Percentiles rank a stretch among this genome's conserved stretches.
phyloP scores from a whole-genome alignment of 179 eudicot genomes.

The Silene vulgaris region DNA sequence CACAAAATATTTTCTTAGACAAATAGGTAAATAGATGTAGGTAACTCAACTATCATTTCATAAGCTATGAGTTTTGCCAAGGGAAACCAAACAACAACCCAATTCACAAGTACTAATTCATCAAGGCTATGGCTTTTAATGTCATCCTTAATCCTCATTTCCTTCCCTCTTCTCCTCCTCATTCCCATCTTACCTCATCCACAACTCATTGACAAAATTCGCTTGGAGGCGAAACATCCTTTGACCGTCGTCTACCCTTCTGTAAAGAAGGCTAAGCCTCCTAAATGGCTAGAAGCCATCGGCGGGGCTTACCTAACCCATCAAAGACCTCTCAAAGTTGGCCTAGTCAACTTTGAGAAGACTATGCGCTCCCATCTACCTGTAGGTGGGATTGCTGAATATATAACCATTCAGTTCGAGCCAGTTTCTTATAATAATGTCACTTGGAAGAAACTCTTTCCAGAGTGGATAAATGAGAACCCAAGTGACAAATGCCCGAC shows the following conservation, averaged over 20 bases:
- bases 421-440: conserved; percentile 21
- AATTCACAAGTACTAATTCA: conserved; percentile 1
- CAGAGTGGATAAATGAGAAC: conserved; percentile 49
- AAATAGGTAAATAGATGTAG: neutral
- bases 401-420: conserved; percentile 31
- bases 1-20: neutral
- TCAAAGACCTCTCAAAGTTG: conserved; percentile 27
- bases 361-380: conserved; percentile 4
- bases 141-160: conserved; percentile 23
- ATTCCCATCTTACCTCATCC: conserved; percentile 19
- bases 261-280: conserved; percentile 23
- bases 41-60: conserved; percentile 11
- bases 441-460: conserved; percentile 49
- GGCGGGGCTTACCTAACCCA: neutral
- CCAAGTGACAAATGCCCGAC: conserved; percentile 40
- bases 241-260: neutral
- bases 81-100: conserved; percentile 18
- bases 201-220: conserved; percentile 10
- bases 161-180: conserved; percentile 25
- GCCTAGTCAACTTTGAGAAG: conserved; percentile 42
- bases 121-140: conserved; percentile 18
- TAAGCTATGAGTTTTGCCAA: conserved; percentile 22
- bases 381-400: conserved; percentile 25
- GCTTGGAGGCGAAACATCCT: neutral
- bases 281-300: conserved; percentile 29